A percentile compares a stretch with the other conserved stretches of the same genome.
These are phyloP conservation scores for Neofusicoccum sp. DNA, from an alignment of 2,329 filamentous ascomycete species.

Conservation along the genomic window DNA sequence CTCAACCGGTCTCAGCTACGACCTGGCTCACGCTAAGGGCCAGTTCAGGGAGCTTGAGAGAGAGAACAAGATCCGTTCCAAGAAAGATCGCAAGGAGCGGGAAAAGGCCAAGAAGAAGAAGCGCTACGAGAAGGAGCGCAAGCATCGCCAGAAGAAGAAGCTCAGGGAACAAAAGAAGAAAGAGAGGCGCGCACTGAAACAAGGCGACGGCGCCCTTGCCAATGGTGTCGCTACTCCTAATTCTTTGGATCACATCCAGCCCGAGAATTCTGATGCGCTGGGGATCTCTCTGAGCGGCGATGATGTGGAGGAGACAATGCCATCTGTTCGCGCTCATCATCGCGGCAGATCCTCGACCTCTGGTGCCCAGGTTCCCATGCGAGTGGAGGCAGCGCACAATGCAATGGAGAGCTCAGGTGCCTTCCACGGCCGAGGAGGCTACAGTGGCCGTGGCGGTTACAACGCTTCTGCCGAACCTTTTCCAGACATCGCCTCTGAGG, in stretches of 20 bases:
- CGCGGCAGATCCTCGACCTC: slow-evolving; percentile 14
- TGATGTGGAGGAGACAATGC: slow-evolving; percentile 5
- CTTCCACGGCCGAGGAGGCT: slow-evolving; percentile 31
- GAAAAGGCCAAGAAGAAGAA: slow-evolving; percentile 39
- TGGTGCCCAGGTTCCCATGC: slow-evolving; percentile 3
- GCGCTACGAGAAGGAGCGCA: slow-evolving; percentile 34
- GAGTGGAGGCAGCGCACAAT: slow-evolving; percentile 11
- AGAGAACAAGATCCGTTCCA: slow-evolving; percentile 39
- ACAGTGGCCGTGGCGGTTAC: slow-evolving; percentile 33
- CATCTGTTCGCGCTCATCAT: slow-evolving; percentile 9
- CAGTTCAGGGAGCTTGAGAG: slow-evolving; percentile 51
- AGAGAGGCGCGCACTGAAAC: slow-evolving; percentile 24
- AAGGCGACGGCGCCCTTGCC: slow-evolving; percentile 8
- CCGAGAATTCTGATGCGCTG: slow-evolving; percentile 6
- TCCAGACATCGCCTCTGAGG: slow-evolving; percentile 18
- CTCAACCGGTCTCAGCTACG: slow-evolving; percentile 65
- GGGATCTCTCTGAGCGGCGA: slow-evolving; percentile 14
- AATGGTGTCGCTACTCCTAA: slow-evolving; percentile 22
- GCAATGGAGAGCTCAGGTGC: slow-evolving; percentile 29
- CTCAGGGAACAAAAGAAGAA: slow-evolving; percentile 40
- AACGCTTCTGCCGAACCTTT: slow-evolving; percentile 27
- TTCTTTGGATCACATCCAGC: neutral
- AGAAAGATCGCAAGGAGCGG: slow-evolving; percentile 36
- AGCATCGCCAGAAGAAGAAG: slow-evolving; percentile 37
- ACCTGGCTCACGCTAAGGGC: slow-evolving; percentile 67